Evolutionary conservation across 2,329 filamentous ascomycete genomes (phyloP).

Genomic region (Exophiala lecanii-corni): DNA sequence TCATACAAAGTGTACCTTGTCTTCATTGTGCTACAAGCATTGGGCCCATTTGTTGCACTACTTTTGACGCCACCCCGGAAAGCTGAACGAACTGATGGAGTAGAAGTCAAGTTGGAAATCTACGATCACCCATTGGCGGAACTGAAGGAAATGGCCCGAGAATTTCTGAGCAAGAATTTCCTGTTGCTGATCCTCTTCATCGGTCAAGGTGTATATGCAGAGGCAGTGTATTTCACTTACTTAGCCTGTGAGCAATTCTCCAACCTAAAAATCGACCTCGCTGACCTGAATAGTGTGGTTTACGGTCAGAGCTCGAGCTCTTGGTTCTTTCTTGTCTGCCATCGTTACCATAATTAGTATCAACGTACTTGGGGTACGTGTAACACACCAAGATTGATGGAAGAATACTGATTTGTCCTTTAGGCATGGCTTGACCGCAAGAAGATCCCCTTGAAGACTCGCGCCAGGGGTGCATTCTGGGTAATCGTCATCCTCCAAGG

Average conservation of each 20-base stretch:
- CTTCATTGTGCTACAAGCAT: constrained; percentile 66
- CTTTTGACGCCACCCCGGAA: constrained; percentile 57
- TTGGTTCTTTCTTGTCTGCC: constrained; percentile 67
- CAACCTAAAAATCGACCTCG: neutral
- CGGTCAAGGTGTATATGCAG: constrained; percentile 64
- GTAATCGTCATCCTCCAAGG: constrained; percentile 37
- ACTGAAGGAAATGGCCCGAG: constrained; percentile 53
- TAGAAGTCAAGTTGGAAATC: constrained; percentile 57
- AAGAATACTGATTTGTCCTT: neutral
- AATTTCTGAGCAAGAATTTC: constrained; percentile 59
- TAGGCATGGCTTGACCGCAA: constrained; percentile 55
- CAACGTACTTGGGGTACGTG: constrained; percentile 54
- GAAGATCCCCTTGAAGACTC: constrained; percentile 48
- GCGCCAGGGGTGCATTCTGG: constrained; percentile 54
- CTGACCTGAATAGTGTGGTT: constrained; percentile 53
- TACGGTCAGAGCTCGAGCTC: constrained; percentile 61
- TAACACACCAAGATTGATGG: neutral
- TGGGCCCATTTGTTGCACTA: constrained; percentile 60
- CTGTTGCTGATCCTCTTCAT: constrained; percentile 64
- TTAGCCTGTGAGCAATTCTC: constrained; percentile 34
- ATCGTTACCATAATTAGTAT: constrained; percentile 62
- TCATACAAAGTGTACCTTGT: constrained; percentile 65
- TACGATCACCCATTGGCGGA: constrained; percentile 54
- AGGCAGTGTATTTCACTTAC: constrained; percentile 70
- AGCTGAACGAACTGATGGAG: constrained; percentile 63